Evolutionary conservation across 2,329 filamentous ascomycete species (phyloP), one percentile per base, ranked within the genome.

Genomic region (Trichoderma pleuroti): DNA sequence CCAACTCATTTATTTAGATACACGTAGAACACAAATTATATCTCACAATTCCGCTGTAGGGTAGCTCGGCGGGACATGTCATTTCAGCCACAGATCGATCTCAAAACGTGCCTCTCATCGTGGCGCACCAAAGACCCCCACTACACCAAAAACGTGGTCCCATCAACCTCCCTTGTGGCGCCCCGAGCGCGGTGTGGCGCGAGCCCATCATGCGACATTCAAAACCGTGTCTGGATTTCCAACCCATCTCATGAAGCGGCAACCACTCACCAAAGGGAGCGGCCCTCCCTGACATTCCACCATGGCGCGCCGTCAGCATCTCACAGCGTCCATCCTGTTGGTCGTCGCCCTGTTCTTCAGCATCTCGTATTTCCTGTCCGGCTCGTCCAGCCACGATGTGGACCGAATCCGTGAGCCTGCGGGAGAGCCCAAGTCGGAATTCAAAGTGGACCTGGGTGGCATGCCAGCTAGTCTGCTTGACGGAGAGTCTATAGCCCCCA

Each of bases 401-500:
- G 34, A 56, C 46, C 63, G 39, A 61, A 62, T 36, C 39, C 56
- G 73, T 72, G 74, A 72, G 56, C 68, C 71, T 60, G 67, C 72
- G 49, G 70, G 75, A 68, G 72, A 73, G 54, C 72, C 76, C 66
- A 74, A 74, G 71, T 72, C 76, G 21, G 74, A 76, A 39, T 81
- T 81, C 73, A 71, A 72, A 21, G 74, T 84, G 26, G 84, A 84
- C 67, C 75, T 88, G 34, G 79, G 79, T 42, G 74, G 78, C 34
- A 74, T 88, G 32, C 81, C 87, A 1, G 79, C 82, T 30, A 80
- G 80, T 56, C 80, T 91, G 21, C 83, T 93, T 26, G 84, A 86
- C 21, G 92, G 92, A 70, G 88, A 88, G 69, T 90, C 90, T 4
- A 95, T 94, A 76, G 92, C 92, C 64, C 91, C 92, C 1, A 94